Conservation (phyloP, 345 rosid genomes). For the Euclidium syriacum region DNA sequence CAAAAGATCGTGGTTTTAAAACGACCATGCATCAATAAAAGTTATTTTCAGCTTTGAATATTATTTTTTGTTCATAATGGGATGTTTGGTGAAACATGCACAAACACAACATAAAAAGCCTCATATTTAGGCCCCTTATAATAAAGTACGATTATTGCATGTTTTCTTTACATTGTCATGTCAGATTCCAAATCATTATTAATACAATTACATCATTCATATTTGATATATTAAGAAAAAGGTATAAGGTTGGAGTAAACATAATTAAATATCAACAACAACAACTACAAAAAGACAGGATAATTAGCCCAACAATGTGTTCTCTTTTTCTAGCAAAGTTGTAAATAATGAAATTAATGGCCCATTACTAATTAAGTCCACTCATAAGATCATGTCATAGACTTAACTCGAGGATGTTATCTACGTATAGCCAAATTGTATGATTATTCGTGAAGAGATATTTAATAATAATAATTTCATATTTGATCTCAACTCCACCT, state of each 20-base stretch:
- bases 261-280: background rate
- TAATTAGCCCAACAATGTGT: constrained; percentile 5
- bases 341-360: background rate
- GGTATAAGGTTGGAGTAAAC: background rate
- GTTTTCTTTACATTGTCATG: constrained; percentile 19
- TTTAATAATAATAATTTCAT: too few relatives aligned
- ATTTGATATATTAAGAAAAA: background rate
- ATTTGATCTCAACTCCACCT: too few relatives aligned
- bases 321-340: background rate
- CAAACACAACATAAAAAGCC: constrained; percentile 19
- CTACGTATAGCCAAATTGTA: too few relatives aligned
- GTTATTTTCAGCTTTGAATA: constrained; percentile 18
- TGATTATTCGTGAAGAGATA: too few relatives aligned
- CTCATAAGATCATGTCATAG: too few relatives aligned
- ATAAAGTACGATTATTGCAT: constrained; percentile 24
- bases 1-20: constrained; percentile 17
- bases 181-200: constrained; percentile 6
- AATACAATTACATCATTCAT: background rate
- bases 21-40: constrained; percentile 23
- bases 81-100: constrained; percentile 35
- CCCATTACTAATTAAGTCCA: background rate
- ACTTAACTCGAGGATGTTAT: too few relatives aligned
- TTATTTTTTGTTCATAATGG: constrained; percentile 17
- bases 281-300: background rate
- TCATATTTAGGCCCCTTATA: background rate